Percentiles rank a stretch among this genome's conserved stretches.
phyloP scores from a whole-genome alignment of 2,329 filamentous ascomycete species.

The Neonectria hederae region DNA sequence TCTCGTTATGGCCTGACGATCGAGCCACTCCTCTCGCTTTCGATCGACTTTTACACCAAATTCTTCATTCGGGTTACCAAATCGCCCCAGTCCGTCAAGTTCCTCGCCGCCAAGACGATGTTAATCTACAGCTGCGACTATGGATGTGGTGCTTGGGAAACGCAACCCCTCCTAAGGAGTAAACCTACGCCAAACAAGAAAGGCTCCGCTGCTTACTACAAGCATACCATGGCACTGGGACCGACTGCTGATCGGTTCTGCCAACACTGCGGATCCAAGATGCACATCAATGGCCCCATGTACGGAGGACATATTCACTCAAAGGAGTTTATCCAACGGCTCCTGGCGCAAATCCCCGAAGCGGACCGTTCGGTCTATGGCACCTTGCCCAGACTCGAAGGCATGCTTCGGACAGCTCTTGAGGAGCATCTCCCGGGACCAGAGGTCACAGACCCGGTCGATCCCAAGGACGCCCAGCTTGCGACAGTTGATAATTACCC shows the following conservation, averaged over 20 bases:
- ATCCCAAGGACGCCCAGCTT: constrained; percentile 60
- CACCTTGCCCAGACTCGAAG: constrained; percentile 83
- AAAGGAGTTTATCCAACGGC: constrained; percentile 79
- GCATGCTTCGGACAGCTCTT: constrained; percentile 89
- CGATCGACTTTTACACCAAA: constrained; percentile 94
- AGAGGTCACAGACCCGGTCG: constrained; percentile 49
- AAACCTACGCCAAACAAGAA: constrained; percentile 75
- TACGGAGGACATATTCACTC: constrained; percentile 92
- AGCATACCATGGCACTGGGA: constrained; percentile 78
- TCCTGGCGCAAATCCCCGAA: constrained; percentile 76
- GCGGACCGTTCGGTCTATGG: constrained; percentile 77
- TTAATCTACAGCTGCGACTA: constrained; percentile 88
- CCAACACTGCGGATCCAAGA: constrained; percentile 85
- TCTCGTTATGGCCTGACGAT: constrained; percentile 88
- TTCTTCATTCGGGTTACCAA: constrained; percentile 86
- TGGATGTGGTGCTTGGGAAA: constrained; percentile 92
- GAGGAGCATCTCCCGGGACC: constrained; percentile 70
- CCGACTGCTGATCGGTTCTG: constrained; percentile 75
- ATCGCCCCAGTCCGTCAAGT: constrained; percentile 88
- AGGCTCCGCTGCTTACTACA: constrained; percentile 75
- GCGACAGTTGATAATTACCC: constrained; percentile 77
- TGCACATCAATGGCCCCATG: constrained; percentile 93
- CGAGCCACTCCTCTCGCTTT: constrained; percentile 90
- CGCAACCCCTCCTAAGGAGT: constrained; percentile 79
- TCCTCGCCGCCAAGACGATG: constrained; percentile 91